Evolutionary conservation across 83 land plant species (phyloP).

Genomic region (Picea engelmannii): DNA sequence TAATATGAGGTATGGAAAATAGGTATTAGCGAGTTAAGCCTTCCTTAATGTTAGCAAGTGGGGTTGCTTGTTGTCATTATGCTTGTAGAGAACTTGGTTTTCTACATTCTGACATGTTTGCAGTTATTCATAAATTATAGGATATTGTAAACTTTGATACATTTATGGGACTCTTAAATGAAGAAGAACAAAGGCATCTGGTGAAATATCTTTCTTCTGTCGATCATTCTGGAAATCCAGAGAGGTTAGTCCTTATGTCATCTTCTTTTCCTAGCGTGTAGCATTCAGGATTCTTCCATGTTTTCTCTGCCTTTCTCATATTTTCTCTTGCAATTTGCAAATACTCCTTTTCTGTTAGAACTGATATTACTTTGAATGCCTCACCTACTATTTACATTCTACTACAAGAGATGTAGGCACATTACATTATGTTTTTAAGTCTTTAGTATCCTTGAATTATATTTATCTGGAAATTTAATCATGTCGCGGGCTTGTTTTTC

Average conservation of each 20-base stretch:
- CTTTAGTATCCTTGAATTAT: neutral
- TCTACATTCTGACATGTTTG: slow-evolving; percentile 1
- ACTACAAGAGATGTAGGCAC: neutral
- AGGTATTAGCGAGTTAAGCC: neutral
- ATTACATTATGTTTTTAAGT: slow-evolving; percentile 1
- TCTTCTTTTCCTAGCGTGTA: neutral
- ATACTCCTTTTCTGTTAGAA: neutral
- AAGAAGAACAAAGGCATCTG: slow-evolving; percentile 69
- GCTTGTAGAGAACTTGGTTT: neutral
- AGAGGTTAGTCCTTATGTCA: slow-evolving; percentile 31
- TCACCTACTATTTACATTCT: neutral
- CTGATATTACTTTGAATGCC: neutral
- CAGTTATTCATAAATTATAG: slow-evolving; percentile 30
- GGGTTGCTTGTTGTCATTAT: neutral
- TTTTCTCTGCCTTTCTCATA: neutral
- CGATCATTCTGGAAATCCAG: slow-evolving; percentile 39
- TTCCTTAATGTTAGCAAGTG: neutral
- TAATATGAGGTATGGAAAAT: neutral
- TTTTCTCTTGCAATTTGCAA: neutral
- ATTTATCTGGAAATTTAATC: neutral
- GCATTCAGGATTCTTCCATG: neutral
- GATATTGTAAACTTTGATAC: slow-evolving; percentile 72
- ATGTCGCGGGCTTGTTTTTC: slow-evolving; percentile 2
- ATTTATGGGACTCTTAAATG: slow-evolving; percentile 51
- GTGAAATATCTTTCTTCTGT: slow-evolving; percentile 65